A percentile compares a stretch with the other conserved stretches of the same genome.
These are phyloP conservation scores for Mimosa pudica DNA, from an alignment of 306 rosid genomes.

Conservation along the genomic window DNA sequence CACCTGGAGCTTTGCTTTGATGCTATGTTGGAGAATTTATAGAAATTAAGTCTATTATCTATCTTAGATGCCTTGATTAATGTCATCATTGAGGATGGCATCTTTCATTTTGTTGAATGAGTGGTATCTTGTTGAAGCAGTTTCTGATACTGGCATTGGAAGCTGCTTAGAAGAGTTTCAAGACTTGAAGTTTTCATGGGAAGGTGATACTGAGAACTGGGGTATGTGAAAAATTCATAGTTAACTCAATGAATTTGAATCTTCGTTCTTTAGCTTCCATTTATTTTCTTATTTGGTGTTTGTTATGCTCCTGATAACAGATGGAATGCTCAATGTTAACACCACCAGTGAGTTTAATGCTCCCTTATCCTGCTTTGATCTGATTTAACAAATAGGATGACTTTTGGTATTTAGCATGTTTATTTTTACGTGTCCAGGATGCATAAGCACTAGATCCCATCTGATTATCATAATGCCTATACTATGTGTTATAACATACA, in stretches of 20 bases:
- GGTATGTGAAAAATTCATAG: conserved; percentile 45
- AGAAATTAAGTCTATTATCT: background rate
- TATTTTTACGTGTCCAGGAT: background rate
- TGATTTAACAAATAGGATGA: background rate
- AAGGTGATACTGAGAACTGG: conserved; percentile 53
- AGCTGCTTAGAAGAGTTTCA: conserved; percentile 72
- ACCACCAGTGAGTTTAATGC: conserved; percentile 71
- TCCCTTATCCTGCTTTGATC: conserved; percentile 15
- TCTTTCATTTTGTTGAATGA: background rate
- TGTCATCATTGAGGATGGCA: background rate
- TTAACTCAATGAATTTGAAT: background rate
- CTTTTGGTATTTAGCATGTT: background rate
- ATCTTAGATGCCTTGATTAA: background rate
- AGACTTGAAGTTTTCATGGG: conserved; percentile 47
- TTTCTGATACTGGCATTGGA: conserved; percentile 87
- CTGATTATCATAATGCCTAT: no score
- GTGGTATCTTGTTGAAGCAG: conserved; percentile 44
- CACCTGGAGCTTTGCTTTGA: conserved; percentile 40
- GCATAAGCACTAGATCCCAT: background rate
- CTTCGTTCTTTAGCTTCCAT: conserved; percentile 4
- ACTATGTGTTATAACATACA: no score
- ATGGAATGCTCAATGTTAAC: conserved; percentile 72
- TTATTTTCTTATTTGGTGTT: conserved; percentile 17
- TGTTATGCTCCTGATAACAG: conserved; percentile 50
- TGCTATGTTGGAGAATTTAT: conserved; percentile 38